These are phyloP conservation scores for Pseudoturritis turrita DNA, from an alignment of 345 rosid species.

Conservation along the genomic window DNA sequence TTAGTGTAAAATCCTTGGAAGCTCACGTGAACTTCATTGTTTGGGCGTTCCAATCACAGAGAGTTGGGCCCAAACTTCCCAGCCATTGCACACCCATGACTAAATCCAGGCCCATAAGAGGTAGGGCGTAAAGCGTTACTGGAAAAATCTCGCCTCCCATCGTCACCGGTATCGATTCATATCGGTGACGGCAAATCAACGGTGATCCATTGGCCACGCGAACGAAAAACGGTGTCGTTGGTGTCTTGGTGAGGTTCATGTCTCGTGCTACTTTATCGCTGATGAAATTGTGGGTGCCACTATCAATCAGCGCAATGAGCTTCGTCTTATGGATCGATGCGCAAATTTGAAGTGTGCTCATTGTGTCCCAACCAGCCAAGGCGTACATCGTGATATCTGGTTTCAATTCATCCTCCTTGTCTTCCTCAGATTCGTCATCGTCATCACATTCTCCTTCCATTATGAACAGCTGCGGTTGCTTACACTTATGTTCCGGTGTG, in stretches of 20 bases:
- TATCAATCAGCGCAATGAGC: not conserved
- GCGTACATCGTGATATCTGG: not conserved
- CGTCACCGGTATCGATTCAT: not conserved
- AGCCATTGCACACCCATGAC: not conserved
- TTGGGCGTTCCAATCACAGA: not conserved
- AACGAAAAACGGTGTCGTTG: not conserved
- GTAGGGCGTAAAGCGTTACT: not conserved
- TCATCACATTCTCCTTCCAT: too few relatives aligned
- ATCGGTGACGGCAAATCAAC: not conserved
- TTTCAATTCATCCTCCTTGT: not conserved
- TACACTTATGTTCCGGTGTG: not conserved
- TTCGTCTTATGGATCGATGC: too few relatives aligned
- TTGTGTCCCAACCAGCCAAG: not conserved
- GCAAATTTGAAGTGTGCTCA: not conserved
- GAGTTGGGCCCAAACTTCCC: not conserved
- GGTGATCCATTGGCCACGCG: not conserved
- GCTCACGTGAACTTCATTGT: not conserved
- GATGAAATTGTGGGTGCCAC: not conserved
- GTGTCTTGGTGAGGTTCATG: not conserved
- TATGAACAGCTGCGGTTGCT: too few relatives aligned
- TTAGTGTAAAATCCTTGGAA: accelerated
- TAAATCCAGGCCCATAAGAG: not conserved
- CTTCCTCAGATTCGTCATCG: too few relatives aligned
- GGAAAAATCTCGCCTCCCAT: not conserved
- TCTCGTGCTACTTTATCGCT: not conserved